Conservation (phyloP, 345 rosid genomes). For the Psidium guajava region DNA sequence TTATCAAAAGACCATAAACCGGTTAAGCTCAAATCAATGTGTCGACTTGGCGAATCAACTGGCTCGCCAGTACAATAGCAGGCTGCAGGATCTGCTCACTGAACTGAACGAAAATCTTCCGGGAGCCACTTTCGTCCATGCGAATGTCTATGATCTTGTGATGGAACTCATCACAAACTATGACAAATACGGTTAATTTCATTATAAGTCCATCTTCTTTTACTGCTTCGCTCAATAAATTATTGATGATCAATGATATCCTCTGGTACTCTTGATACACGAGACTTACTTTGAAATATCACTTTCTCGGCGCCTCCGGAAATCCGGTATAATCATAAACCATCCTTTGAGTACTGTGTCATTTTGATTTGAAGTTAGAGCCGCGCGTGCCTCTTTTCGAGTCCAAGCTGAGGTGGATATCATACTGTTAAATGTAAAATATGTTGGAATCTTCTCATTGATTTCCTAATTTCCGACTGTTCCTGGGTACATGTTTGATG, state of each 20-base stretch:
- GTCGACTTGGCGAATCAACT: constrained; percentile 69
- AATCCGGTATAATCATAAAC: not conserved
- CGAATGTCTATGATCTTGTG: constrained; percentile 69
- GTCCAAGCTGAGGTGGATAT: not conserved
- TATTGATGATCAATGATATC: not conserved
- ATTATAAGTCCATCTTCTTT: not conserved
- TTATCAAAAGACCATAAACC: constrained; percentile 64
- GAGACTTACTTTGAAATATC: not conserved
- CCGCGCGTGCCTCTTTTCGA: not conserved
- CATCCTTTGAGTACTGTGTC: not conserved
- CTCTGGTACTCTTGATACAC: not conserved
- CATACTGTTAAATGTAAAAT: not conserved
- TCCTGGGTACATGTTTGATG: not conserved
- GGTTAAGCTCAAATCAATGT: constrained; percentile 44
- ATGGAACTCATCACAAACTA: constrained; percentile 80
- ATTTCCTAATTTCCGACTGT: not conserved
- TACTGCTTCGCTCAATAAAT: not conserved
- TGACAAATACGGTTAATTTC: constrained; percentile 39
- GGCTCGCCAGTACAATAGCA: constrained; percentile 56
- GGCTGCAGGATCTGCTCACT: constrained; percentile 48
- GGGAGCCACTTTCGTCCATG: constrained; percentile 59
- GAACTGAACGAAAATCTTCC: constrained; percentile 51
- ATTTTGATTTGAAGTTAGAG: not conserved
- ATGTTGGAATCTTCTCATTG: not conserved
- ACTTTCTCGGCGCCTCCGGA: not conserved